Percentiles rank a stretch among this genome's conserved stretches.
These are phyloP conservation scores for Tetrahymena borealis DNA, from an alignment of 73 alveolate species.

Conservation along the genomic window DNA sequence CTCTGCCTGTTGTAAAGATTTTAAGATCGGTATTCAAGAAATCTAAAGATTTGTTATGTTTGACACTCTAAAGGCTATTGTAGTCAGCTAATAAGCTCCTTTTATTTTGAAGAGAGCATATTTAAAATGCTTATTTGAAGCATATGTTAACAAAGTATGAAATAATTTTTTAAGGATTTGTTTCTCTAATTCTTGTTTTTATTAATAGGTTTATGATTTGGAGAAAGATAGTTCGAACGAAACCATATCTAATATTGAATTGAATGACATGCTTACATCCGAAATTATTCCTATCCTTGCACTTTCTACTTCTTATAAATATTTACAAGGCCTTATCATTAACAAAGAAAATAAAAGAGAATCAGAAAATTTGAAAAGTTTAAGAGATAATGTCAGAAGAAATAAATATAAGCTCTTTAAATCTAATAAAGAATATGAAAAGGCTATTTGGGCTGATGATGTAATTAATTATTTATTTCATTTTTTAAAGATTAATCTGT, in stretches of 20 bases:
- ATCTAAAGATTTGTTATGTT: slow-evolving; percentile 26
- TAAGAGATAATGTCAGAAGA: not conserved
- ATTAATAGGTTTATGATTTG: not conserved
- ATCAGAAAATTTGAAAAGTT: not conserved
- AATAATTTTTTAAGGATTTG: not conserved
- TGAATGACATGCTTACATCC: slow-evolving; percentile 25
- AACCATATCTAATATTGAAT: slow-evolving; percentile 14
- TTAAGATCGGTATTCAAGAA: slow-evolving; percentile 32
- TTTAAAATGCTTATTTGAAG: slow-evolving; percentile 26
- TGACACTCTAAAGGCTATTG: slow-evolving; percentile 12
- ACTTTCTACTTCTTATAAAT: not conserved
- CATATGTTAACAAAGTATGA: slow-evolving; percentile 26
- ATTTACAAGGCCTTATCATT: not conserved
- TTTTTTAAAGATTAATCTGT: not conserved
- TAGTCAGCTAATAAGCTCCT: not conserved
- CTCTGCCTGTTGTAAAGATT: slow-evolving; percentile 17
- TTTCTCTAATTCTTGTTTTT: not conserved
- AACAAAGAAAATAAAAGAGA: not conserved
- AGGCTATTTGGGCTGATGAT: not conserved
- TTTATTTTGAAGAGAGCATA: slow-evolving; percentile 31
- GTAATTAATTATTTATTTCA: not conserved
- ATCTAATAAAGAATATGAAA: slow-evolving; percentile 15
- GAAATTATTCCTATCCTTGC: slow-evolving; percentile 14
- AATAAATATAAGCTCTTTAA: slow-evolving; percentile 10
- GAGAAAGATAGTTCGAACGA: slow-evolving; percentile 22